Conservation (phyloP, 495 filamentous ascomycete species). For the Chaetomium tenue region DNA sequence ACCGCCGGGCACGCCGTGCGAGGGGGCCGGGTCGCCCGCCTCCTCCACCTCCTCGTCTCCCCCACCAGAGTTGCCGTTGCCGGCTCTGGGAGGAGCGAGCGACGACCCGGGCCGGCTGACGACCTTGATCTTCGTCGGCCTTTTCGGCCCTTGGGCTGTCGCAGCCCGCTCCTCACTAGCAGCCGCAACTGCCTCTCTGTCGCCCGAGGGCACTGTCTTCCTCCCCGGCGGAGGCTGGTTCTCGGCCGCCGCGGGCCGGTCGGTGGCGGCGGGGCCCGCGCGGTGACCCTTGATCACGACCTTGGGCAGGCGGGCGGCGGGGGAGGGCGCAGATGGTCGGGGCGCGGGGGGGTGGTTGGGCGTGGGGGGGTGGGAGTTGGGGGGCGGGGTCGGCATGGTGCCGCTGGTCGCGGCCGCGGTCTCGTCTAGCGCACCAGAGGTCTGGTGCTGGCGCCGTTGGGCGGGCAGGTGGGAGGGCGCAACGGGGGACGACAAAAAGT, state of each 20-base stretch:
- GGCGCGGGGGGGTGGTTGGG: no score
- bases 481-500: neutral
- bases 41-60: neutral
- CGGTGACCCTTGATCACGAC: neutral
- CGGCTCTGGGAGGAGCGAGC: neutral
- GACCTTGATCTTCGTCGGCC: no score
- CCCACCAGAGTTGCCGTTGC: neutral
- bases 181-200: neutral
- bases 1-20: neutral
- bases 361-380: no score
- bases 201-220: no score
- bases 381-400: neutral
- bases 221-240: no score
- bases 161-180: neutral
- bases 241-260: neutral
- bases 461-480: neutral
- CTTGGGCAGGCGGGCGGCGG: neutral
- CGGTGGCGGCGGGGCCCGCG: neutral
- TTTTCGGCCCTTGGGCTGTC: neutral
- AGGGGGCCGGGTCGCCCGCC: no score
- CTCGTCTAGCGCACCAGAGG: neutral
- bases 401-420: neutral
- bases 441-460: neutral
- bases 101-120: neutral
- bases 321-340: no score